These are phyloP conservation scores for Aspergillus sp. DNA, from an alignment of 2,329 filamentous ascomycete species.

Conservation along the genomic window DNA sequence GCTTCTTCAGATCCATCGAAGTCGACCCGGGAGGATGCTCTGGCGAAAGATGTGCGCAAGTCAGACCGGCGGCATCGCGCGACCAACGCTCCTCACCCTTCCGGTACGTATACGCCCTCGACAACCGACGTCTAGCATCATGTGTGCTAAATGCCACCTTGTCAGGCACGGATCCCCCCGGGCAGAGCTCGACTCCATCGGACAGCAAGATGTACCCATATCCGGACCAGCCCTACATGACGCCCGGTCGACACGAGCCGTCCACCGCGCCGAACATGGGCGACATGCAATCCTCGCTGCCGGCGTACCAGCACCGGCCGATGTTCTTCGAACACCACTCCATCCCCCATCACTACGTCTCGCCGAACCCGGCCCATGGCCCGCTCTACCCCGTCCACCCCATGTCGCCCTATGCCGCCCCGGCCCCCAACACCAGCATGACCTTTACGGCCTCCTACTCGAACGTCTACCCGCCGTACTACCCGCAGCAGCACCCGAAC, in stretches of 20 bases:
- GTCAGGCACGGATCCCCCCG: conserved; percentile 9
- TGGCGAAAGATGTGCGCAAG: background rate
- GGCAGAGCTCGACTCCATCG: conserved; percentile 10
- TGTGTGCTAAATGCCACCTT: background rate
- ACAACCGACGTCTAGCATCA: too few relatives aligned
- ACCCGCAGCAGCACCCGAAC: conserved; percentile 25
- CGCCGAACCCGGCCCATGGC: conserved; percentile 22
- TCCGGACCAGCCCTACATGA: conserved; percentile 17
- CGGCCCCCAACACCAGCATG: conserved; percentile 15
- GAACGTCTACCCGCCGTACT: conserved; percentile 28
- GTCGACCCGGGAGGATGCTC: conserved; percentile 3
- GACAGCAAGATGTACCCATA: conserved; percentile 18
- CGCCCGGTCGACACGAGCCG: conserved; percentile 19
- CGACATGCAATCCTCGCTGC: conserved; percentile 29
- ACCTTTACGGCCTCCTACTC: conserved; percentile 26
- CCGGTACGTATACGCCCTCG: conserved; percentile 11
- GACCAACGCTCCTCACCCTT: conserved; percentile 2
- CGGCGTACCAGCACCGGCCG: conserved; percentile 23
- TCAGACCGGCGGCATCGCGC: conserved; percentile 1
- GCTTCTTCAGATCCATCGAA: conserved; percentile 7
- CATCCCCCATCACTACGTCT: conserved; percentile 27
- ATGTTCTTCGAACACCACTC: conserved; percentile 25
- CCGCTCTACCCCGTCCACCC: conserved; percentile 31
- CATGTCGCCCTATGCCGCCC: conserved; percentile 21
- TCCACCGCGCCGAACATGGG: conserved; percentile 27